These are phyloP conservation scores for Lodderomyces pseudojiufengensis DNA, from an alignment of 1,139 yeast species.

Conservation along the genomic window DNA sequence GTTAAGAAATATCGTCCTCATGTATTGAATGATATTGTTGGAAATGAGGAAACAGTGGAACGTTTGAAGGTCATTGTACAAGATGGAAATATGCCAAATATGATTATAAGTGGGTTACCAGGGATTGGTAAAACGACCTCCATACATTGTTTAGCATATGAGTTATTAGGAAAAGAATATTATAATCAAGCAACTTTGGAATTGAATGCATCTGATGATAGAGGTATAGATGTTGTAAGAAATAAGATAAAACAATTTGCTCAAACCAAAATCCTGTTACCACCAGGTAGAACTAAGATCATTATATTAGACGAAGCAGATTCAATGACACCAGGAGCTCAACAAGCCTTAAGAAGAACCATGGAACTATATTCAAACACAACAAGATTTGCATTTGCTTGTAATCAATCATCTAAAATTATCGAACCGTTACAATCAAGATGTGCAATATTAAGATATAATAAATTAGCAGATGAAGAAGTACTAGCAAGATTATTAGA, in stretches of 20 bases:
- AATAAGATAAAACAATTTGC: slow-evolving; percentile 49
- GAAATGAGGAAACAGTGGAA: slow-evolving; percentile 86
- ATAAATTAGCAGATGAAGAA: slow-evolving; percentile 79
- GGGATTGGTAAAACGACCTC: slow-evolving; percentile 98
- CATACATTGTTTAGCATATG: slow-evolving; percentile 84
- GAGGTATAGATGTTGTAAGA: slow-evolving; percentile 49
- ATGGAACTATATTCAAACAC: slow-evolving; percentile 95
- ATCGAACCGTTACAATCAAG: slow-evolving; percentile 96
- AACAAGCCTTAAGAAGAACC: slow-evolving; percentile 92
- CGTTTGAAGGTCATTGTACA: slow-evolving; percentile 78
- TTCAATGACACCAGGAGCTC: slow-evolving; percentile 98
- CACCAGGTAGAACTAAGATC: slow-evolving; percentile 70
- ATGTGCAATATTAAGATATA: slow-evolving; percentile 89
- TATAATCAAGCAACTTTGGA: slow-evolving; percentile 85
- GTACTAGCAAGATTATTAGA: slow-evolving; percentile 74
- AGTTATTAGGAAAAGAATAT: slow-evolving; percentile 64
- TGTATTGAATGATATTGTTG: slow-evolving; percentile 78
- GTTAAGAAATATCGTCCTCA: slow-evolving; percentile 94
- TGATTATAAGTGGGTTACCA: slow-evolving; percentile 90
- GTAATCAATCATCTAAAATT: slow-evolving; percentile 90
- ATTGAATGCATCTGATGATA: slow-evolving; percentile 52
- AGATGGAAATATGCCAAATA: slow-evolving; percentile 96
- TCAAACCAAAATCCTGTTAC: slow-evolving; percentile 70
- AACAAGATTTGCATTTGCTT: slow-evolving; percentile 95
- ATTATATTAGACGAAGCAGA: slow-evolving; percentile 93